Base-by-base conservation (phyloP, 1,139 yeast genomes). In the Groenewaldozyma auringiensis region DNA sequence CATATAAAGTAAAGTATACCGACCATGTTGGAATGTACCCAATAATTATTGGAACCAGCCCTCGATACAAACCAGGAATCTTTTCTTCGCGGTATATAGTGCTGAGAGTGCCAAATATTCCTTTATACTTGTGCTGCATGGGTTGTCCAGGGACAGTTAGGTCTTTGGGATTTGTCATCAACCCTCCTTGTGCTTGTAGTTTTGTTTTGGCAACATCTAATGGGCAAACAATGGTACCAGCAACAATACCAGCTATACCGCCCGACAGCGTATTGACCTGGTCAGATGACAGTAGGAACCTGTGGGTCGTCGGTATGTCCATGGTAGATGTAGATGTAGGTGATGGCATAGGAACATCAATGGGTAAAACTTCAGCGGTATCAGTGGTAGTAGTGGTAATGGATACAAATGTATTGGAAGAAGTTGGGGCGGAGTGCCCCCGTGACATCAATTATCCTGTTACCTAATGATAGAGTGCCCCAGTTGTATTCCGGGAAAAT, bases 1-100 rank as follows among this genome's bases (percentile, higher is more conserved):
- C 97, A 64, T 92, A 92, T 33, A 88, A 84, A 11, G 92, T 76
- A 67, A 92, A 94, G 64, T 94, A 92, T 41, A 92, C 86, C 68
- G 89, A 88, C 98, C 98, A 92, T 0, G 97, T 88, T 3, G 99
- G 98, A 54, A 94, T 78, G 65, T 92, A 92, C 0, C 99, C 99
- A 45, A 92, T 67, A 1, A 94, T 76, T 34, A 92, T 87, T 9
- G 99, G 97, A 1, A 83, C 84, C 17, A 94, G 67, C 2, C 99
- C 99, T 51, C 95, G 70, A 63, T 94, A 94, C 18, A 92, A 71
- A 0, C 98, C 97, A 37, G 78, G 65, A 1, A 79, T 57, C 1
- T 96, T 96, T 66, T 89, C 97, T 47, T 88, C 88, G 45, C 66
- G 63, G 47, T 78, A 66, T 37, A 88, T 86, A 6, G 81, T 72